These are phyloP conservation scores for Aspergillus incahuasiensis DNA, from an alignment of 495 filamentous ascomycete genomes.

Conservation along the genomic window DNA sequence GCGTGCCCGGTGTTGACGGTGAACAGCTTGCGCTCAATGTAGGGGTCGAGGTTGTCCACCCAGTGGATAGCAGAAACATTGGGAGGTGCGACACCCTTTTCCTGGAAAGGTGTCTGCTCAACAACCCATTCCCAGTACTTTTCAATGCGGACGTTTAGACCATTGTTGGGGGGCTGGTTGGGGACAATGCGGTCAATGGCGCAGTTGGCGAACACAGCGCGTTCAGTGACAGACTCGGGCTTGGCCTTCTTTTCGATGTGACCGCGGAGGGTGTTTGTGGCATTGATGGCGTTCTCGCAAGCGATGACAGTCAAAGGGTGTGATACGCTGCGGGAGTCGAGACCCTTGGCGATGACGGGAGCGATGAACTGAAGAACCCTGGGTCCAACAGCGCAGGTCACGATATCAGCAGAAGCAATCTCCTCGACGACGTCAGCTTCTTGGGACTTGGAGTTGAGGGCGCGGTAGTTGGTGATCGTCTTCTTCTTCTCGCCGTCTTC, in stretches of 20 bases:
- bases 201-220: conserved; percentile 87
- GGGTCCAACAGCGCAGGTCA: conserved; percentile 95
- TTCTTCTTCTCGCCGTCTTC: conserved; percentile 75
- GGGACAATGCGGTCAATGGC: conserved; percentile 98
- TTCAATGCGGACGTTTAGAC: conserved; percentile 90
- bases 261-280: conserved; percentile 75
- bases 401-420: conserved; percentile 78
- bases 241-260: conserved; percentile 76
- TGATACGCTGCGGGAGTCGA: conserved; percentile 65
- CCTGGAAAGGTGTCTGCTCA: conserved; percentile 73
- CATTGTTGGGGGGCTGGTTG: conserved; percentile 68
- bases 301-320: conserved; percentile 86
- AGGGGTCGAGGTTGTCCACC: conserved; percentile 86
- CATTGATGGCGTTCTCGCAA: conserved; percentile 94
- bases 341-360: conserved; percentile 85
- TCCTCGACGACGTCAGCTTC: conserved; percentile 75
- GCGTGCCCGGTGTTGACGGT: conserved; percentile 98
- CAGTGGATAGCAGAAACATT: conserved; percentile 83
- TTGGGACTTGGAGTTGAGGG: conserved; percentile 87
- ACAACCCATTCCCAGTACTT: conserved; percentile 99
- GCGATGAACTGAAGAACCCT: conserved; percentile 95
- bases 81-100: conserved; percentile 49
- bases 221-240: conserved; percentile 52
- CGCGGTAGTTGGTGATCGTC: conserved; percentile 87
- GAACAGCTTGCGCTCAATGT: conserved; percentile 98